These are phyloP conservation scores for Silybum marianum DNA, from an alignment of 129 eudicot genomes.

Conservation along the genomic window DNA sequence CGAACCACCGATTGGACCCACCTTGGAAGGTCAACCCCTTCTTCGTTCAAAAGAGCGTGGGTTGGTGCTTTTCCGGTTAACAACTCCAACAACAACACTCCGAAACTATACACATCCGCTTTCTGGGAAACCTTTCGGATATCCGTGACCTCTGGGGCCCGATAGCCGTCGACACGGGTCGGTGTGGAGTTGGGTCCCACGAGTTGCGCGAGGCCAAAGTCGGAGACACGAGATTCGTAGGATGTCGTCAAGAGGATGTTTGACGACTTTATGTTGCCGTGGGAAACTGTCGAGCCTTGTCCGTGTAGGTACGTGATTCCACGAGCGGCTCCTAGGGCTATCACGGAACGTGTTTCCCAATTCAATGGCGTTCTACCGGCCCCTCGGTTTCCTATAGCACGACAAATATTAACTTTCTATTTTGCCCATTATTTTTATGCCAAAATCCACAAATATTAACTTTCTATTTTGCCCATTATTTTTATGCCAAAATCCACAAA, in stretches of 20 bases:
- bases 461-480: not conserved
- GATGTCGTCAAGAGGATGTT: conserved; percentile 72
- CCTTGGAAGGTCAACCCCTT: conserved; percentile 88
- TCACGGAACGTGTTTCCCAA: conserved; percentile 73
- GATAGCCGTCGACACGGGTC: conserved; percentile 77
- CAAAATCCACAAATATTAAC: not conserved
- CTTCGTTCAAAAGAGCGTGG: conserved; percentile 67
- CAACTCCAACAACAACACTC: conserved; percentile 73
- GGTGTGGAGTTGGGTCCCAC: conserved; percentile 64
- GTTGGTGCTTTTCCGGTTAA: conserved; percentile 86
- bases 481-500: not conserved
- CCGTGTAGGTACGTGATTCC: conserved; percentile 75
- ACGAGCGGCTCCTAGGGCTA: conserved; percentile 86
- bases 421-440: not conserved
- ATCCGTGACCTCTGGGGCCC: conserved; percentile 87
- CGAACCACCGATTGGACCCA: conserved; percentile 94
- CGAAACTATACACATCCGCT: conserved; percentile 87
- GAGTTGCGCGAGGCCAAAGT: conserved; percentile 83
- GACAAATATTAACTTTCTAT: not conserved
- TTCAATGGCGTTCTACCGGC: conserved; percentile 82
- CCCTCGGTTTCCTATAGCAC: conserved; percentile 67
- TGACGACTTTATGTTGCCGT: conserved; percentile 88
- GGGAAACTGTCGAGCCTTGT: conserved; percentile 68
- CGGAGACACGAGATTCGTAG: conserved; percentile 89
- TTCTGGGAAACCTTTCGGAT: conserved; percentile 69